Evolutionary conservation across 2,329 filamentous ascomycete species (phyloP), one percentile per base, ranked within the genome.

Genomic region (Shiraia sp.): DNA sequence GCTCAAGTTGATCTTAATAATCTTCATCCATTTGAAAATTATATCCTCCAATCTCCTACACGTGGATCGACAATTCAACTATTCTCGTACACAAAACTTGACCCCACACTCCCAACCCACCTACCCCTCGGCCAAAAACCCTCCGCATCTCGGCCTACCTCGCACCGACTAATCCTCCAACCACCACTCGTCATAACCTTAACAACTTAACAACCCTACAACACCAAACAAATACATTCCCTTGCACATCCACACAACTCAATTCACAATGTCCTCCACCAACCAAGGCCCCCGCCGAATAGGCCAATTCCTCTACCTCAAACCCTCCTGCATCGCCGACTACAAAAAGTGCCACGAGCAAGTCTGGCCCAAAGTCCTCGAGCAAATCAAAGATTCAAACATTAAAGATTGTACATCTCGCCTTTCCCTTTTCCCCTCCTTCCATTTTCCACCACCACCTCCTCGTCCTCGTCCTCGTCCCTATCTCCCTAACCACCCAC

Each of bases 341-440:
- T 92, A 91, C 73, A 90, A 88, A 66, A 78, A 83, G 57, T 84
- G 81, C 49, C 88, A 91, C 62, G 82, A 81, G 6, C 78, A 77
- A 4, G 86, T 90, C 1, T 92, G 87, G 88, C 87, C 87, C 5
- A 85, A 87, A 55, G 87, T 93, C 1, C 71, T 88, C 24, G 77
- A 82, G 65, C 85, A 90, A 71, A 90, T 92, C 60, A 82, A 84
- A 63, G 80, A 84, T 28, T 88, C 83, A 65, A 86, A 87, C 53
- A 88, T 92, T 44, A 72, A 76, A 47, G 87, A 92, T 61, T 92
- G 63, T 65, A 60, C 7, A 44, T 47, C n/a, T n/a, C n/a, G n/a
- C n/a, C n/a, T n/a, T n/a, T n/a, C n/a, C n/a, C n/a, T n/a, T n/a
- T n/a, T n/a, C n/a, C n/a, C n/a, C n/a, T n/a, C n/a, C n/a, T n/a